phyloP scores from a whole-genome alignment of 805 yeast genomes.

The Candida xyloterini region DNA sequence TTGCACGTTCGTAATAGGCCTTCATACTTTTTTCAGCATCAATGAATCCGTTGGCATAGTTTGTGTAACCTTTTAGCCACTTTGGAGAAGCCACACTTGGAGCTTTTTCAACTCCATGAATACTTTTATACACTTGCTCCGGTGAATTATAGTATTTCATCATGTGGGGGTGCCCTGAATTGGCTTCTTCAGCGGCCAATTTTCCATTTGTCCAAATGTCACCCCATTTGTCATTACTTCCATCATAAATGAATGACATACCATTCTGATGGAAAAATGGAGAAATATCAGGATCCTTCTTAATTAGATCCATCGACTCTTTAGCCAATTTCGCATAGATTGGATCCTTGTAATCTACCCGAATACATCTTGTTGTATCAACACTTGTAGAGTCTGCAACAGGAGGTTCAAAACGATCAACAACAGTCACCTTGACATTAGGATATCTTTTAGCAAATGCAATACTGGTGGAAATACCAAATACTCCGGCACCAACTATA shows the following conservation, averaged over 20 bases:
- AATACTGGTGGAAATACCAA: conserved; percentile 46
- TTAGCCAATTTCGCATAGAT: conserved; percentile 21
- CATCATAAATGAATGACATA: conserved; percentile 27
- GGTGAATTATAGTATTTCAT: conserved; percentile 12
- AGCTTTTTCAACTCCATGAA: conserved; percentile 10
- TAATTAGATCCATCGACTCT: conserved; percentile 22
- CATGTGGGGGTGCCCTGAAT: conserved; percentile 10
- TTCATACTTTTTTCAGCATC: conserved; percentile 25
- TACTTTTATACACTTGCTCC: conserved; percentile 14
- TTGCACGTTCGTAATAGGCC: conserved; percentile 26
- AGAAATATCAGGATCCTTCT: conserved; percentile 22
- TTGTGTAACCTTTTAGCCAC: conserved; percentile 27
- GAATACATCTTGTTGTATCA: conserved; percentile 26
- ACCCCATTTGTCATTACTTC: conserved; percentile 26
- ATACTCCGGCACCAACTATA: conserved; percentile 50
- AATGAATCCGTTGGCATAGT: conserved; percentile 24
- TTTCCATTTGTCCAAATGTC: conserved; percentile 19
- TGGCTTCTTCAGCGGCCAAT: conserved; percentile 17
- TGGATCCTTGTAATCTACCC: conserved; percentile 25
- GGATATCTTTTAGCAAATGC: conserved; percentile 24
- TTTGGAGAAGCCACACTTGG: not conserved
- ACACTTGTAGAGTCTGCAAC: conserved; percentile 27
- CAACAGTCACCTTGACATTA: conserved; percentile 14
- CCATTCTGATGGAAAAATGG: conserved; percentile 25
- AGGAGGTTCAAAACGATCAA: conserved; percentile 29